Evolutionary conservation across 2,329 filamentous ascomycete species (phyloP).

Genomic region (Fonsecaea multimorphosa): DNA sequence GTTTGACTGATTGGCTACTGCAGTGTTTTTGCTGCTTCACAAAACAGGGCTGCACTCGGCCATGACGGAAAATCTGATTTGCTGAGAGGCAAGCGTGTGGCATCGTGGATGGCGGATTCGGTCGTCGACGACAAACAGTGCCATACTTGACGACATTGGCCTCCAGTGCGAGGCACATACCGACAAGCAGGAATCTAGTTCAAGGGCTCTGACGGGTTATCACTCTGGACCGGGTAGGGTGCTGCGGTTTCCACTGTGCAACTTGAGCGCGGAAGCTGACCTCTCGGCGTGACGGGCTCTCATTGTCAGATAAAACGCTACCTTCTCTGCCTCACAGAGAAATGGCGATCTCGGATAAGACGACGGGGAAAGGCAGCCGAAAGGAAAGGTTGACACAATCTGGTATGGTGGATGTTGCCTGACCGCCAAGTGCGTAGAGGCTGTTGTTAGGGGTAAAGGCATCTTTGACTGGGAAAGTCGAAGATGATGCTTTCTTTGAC

Average conservation of each 20-base stretch:
- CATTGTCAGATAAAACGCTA: neutral
- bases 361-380: no score
- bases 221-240: neutral
- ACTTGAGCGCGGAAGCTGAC: neutral
- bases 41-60: neutral
- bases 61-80: neutral
- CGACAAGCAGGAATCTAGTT: neutral
- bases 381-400: neutral
- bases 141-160: neutral
- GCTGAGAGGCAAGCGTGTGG: neutral
- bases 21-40: neutral
- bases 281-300: neutral
- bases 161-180: neutral
- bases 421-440: no score
- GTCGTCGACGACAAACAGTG: neutral
- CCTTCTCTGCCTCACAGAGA: neutral
- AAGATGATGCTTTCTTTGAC: no score
- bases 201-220: no score
- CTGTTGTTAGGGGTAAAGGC: no score
- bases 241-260: neutral
- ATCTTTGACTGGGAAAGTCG: no score
- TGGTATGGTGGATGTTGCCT: neutral
- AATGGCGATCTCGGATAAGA: no score
- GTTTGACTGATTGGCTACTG: neutral
- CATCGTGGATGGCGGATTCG: neutral